phyloP scores from a whole-genome alignment of 371 early-diverging fungal genomes.

The Mucor mucedo region DNA sequence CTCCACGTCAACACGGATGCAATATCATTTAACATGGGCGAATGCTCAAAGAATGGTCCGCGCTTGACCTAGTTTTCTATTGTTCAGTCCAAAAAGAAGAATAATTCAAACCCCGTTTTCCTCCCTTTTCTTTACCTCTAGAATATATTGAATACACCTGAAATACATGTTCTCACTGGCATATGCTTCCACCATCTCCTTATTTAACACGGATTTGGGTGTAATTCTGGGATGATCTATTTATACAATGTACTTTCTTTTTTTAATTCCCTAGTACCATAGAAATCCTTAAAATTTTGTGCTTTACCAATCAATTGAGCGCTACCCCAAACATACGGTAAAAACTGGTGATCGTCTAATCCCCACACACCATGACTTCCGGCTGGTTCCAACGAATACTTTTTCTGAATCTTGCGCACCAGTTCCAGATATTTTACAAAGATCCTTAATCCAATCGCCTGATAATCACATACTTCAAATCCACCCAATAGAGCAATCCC shows the following conservation, averaged over 20 bases:
- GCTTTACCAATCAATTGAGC: conserved; percentile 74
- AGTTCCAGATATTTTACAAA: conserved; percentile 81
- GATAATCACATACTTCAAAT: conserved; percentile 64
- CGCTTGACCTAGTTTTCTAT: conserved; percentile 54
- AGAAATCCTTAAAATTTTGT: too few species aligned
- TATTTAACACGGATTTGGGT: conserved; percentile 76
- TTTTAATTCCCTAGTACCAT: too few species aligned
- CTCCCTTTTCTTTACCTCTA: conserved; percentile 48
- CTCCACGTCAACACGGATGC: conserved; percentile 86
- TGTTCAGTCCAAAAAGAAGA: too few species aligned
- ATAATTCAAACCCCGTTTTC: too few species aligned
- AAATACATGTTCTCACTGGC: conserved; percentile 88
- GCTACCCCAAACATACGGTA: conserved; percentile 97
- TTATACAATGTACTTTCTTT: neutral
- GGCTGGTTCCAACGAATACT: conserved; percentile 97
- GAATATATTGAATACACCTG: conserved; percentile 83
- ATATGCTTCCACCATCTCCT: conserved; percentile 70
- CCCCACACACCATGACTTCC: conserved; percentile 99
- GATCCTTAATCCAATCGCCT: conserved; percentile 75
- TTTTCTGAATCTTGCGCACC: conserved; percentile 81
- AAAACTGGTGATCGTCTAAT: conserved; percentile 96
- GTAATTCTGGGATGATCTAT: conserved; percentile 63
- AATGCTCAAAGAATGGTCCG: conserved; percentile 81
- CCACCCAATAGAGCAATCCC: conserved; percentile 75
- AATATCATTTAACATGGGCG: conserved; percentile 95